Evolutionary conservation across 2,329 filamentous ascomycete genomes (phyloP).

Genomic region (Nothomitra cinnamomea): DNA sequence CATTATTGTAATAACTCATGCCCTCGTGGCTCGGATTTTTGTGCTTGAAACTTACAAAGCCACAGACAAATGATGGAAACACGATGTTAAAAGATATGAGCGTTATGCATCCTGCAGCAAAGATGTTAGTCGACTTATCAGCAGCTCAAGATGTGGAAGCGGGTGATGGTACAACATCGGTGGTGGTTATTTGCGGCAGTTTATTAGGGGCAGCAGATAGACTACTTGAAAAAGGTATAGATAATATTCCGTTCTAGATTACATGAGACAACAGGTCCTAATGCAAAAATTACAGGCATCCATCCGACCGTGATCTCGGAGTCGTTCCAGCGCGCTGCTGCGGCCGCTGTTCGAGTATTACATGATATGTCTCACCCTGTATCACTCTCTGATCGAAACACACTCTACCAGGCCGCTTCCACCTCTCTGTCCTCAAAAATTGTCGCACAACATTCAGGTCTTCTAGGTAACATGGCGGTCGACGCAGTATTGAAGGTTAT

Average conservation of each 20-base stretch:
- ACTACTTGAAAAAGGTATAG: conserved; percentile 60
- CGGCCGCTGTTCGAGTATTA: conserved; percentile 72
- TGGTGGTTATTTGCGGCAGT: conserved; percentile 94
- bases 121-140: conserved; percentile 96
- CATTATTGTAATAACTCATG: conserved; percentile 47
- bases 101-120: conserved; percentile 97
- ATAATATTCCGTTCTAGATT: neutral
- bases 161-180: conserved; percentile 93
- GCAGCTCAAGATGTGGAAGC: conserved; percentile 97
- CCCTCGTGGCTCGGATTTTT: neutral
- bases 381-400: conserved; percentile 68
- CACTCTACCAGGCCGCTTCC: conserved; percentile 88
- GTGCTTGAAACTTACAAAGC: conserved; percentile 16
- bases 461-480: conserved; percentile 93
- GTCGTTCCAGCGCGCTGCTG: conserved; percentile 87
- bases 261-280: neutral
- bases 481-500: conserved; percentile 93
- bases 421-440: conserved; percentile 98
- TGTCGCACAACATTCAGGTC: conserved; percentile 88
- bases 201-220: conserved; percentile 85
- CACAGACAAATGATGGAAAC: conserved; percentile 85
- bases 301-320: conserved; percentile 97
- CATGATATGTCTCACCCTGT: conserved; percentile 95
- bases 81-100: conserved; percentile 99
- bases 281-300: conserved; percentile 34